phyloP scores from a whole-genome alignment of 768 basidiomycete species.

The Suillus ampliporus region DNA sequence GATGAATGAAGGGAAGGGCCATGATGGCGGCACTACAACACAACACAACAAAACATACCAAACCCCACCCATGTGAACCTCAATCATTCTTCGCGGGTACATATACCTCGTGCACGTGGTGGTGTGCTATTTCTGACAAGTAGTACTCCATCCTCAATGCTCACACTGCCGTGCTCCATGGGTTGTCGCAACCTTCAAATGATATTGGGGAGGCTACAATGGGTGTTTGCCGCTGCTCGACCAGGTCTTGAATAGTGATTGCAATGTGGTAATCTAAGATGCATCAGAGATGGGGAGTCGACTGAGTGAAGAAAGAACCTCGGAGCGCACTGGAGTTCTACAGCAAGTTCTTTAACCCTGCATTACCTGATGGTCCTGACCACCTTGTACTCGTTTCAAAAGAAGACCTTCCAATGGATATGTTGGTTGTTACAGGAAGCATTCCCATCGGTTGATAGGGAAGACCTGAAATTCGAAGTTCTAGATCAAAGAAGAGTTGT shows the following conservation, averaged over 20 bases:
- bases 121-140: no score
- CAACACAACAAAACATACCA: no score
- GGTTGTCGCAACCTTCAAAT: no score
- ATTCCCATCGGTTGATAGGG: neutral
- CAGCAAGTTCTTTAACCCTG: conserved; percentile 72
- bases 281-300: conserved; percentile 75
- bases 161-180: no score
- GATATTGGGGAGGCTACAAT: conserved; percentile 51
- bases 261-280: conserved; percentile 72
- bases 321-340: conserved; percentile 83
- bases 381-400: conserved; percentile 23
- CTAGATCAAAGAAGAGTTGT: conserved; percentile 67
- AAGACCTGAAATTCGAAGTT: no score
- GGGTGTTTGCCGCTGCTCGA: conserved; percentile 46
- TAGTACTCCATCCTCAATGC: no score
- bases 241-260: conserved; percentile 34
- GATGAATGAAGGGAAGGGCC: no score
- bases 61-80: no score
- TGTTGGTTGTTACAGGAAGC: conserved; percentile 19
- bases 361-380: conserved; percentile 67
- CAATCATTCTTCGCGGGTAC: no score
- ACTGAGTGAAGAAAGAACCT: conserved; percentile 73
- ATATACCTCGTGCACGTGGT: no score
- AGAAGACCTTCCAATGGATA: conserved; percentile 33
- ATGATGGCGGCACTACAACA: no score